Evolutionary conservation across 441 rosid species (phyloP).

Genomic region (Melastoma candidum): DNA sequence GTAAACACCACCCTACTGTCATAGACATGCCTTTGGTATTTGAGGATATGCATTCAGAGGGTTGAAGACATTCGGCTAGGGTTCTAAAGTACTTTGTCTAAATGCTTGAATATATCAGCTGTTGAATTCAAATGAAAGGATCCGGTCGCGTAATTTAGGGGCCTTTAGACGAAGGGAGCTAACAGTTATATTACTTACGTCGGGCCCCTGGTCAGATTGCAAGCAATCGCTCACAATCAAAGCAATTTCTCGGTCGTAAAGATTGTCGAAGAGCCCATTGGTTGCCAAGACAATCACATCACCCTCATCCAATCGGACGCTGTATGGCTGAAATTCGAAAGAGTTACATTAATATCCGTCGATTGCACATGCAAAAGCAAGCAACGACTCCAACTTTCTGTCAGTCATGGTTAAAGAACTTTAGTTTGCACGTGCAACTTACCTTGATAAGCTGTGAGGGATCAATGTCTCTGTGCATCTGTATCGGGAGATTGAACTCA

Average conservation of each 20-base stretch:
- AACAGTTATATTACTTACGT: constrained; percentile 29
- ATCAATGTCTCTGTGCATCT: constrained; percentile 37
- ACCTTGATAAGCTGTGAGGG: constrained; percentile 51
- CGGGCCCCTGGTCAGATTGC: constrained; percentile 38
- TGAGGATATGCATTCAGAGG: no score
- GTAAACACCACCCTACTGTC: not conserved
- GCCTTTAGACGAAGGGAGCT: not conserved
- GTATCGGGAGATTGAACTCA: constrained; percentile 64
- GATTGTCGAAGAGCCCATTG: constrained; percentile 75
- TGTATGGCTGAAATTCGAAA: constrained; percentile 36
- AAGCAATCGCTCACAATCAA: constrained; percentile 31
- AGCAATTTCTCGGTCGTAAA: constrained; percentile 58
- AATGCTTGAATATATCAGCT: no score
- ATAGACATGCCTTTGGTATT: no score
- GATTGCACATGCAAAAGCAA: not conserved
- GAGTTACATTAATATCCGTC: not conserved
- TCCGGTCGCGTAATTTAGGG: not conserved
- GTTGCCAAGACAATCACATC: constrained; percentile 54
- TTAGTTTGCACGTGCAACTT: constrained; percentile 3
- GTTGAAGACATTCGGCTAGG: no score
- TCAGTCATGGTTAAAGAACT: no score
- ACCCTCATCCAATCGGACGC: constrained; percentile 41
- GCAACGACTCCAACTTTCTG: no score
- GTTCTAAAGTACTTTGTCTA: no score
- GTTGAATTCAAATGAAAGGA: no score